Percentiles rank a stretch among this genome's conserved stretches.
phyloP scores from a whole-genome alignment of 179 eudicot species.

The Monotropa hypopitys region DNA sequence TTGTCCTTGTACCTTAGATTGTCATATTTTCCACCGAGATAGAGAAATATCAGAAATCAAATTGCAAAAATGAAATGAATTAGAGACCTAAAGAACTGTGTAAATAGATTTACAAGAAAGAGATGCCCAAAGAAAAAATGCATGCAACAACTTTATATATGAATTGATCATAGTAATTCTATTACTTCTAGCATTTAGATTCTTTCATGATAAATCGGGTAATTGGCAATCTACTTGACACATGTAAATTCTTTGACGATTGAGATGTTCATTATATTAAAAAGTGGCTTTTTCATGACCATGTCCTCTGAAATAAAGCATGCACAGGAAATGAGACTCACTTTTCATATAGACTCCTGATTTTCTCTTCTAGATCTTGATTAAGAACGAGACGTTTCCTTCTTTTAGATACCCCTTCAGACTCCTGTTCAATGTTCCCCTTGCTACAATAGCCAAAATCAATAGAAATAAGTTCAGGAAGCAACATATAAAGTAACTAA shows the following conservation, averaged over 20 bases:
- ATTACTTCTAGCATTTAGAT: neutral
- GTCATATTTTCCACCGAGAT: neutral
- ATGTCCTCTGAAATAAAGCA: neutral
- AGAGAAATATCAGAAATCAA: slow-evolving; percentile 5
- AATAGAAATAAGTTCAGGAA: slow-evolving; percentile 2
- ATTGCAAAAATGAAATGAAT: neutral
- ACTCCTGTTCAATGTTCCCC: slow-evolving; percentile 23
- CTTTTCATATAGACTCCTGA: slow-evolving; percentile 56
- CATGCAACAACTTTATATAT: neutral
- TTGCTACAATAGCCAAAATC: slow-evolving; percentile 33
- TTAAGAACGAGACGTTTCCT: slow-evolving; percentile 42
- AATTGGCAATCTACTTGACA: neutral
- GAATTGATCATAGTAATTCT: neutral
- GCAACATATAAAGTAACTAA: neutral
- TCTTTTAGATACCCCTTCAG: slow-evolving; percentile 26
- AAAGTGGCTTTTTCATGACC: neutral
- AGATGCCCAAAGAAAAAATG: neutral
- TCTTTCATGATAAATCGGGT: neutral
- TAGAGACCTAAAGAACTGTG: neutral
- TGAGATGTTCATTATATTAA: neutral
- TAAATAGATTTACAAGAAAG: neutral
- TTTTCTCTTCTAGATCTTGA: slow-evolving; percentile 46
- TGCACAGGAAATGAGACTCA: slow-evolving; percentile 23
- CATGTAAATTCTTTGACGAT: neutral
- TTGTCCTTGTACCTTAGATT: slow-evolving; percentile 42